Evolutionary conservation across 352 stramenopile species (phyloP), one percentile per base, ranked within the genome.

Genomic region (Phytopythium delawarense): DNA sequence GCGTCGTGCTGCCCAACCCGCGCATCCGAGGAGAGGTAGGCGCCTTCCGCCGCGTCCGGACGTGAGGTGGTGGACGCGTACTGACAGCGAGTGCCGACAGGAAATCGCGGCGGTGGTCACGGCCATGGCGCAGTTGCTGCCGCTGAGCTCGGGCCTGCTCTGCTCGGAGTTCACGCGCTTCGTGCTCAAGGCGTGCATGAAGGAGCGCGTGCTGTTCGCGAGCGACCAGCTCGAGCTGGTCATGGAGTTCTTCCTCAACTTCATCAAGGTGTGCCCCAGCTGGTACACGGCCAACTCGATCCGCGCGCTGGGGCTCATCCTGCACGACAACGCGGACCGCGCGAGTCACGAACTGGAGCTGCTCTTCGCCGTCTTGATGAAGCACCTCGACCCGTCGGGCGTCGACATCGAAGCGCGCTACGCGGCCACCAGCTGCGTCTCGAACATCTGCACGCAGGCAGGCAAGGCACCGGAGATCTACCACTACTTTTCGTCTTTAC

Each of bases 341-440:
- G 85, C 84, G 4, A 78, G 67, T 4, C 63, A 67, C 23, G 70
- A 88, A 50, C 83, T 91, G 28, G 81, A 93, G 23, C 52, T 77
- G 60, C 67, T 96, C 37, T 89, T 94, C 66, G 72, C 71, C 0
- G 80, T 92, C 5, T 58, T 92, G 34, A 60, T 91, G 49, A 84
- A 84, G 63, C 77, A 92, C 57, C 66, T 96, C 62, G 81, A 94
- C 54, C 82, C 87, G 1, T 72, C 87, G 9, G 86, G 84, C 35
- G 84, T 89, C 32, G 83, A 96, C 57, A 90, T 91, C 51, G 87
- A 93, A 65, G 87, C 87, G 15, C 79, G 87, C 18, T 96, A 94
- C 61, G 87, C 87, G 1, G 87, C 87, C 4, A 96, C 87, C n/a
- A 93, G 78, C 63, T 93, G 84, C 61, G 79, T 93, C 32, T 88